Evolutionary conservation across 164 flowering plant species (phyloP).

Genomic region (Sextonia rubra): DNA sequence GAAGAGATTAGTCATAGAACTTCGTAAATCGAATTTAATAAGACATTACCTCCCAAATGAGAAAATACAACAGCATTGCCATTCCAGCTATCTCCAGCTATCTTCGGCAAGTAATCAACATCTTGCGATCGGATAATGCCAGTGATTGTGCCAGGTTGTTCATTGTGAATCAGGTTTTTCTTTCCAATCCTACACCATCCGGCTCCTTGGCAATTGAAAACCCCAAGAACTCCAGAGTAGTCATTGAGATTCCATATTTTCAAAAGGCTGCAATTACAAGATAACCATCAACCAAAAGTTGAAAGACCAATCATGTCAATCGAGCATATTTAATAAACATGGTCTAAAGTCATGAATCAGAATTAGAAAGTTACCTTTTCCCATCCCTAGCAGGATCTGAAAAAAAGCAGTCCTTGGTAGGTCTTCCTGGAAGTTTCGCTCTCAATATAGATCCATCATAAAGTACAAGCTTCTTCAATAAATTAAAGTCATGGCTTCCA

Average conservation of each 20-base stretch:
- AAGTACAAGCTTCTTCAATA: conserved; percentile 71
- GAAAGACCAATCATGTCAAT: no score
- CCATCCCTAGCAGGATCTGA: conserved; percentile 83
- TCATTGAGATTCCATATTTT: conserved; percentile 98
- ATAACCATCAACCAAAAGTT: no score
- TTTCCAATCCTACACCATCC: conserved; percentile 65
- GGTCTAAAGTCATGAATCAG: neutral
- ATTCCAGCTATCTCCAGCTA: conserved; percentile 46
- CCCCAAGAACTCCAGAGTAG: conserved; percentile 76
- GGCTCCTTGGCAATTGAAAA: conserved; percentile 94
- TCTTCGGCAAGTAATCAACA: conserved; percentile 57
- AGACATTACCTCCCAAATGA: conserved; percentile 26
- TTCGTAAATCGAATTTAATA: no score
- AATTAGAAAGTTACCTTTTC: conserved; percentile 36
- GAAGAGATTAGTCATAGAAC: no score
- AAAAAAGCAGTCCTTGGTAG: conserved; percentile 74
- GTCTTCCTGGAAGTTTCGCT: conserved; percentile 76
- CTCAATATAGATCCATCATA: conserved; percentile 89
- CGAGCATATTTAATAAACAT: neutral
- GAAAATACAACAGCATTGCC: conserved; percentile 59
- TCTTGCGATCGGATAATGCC: conserved; percentile 55
- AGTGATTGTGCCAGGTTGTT: conserved; percentile 33
- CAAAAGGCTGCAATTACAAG: conserved; percentile 43
- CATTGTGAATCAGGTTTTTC: conserved; percentile 61
- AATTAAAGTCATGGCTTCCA: conserved; percentile 77